Percentiles rank a stretch among this genome's conserved stretches.
phyloP scores from a whole-genome alignment of 805 yeast genomes.

The Scheffersomyces ergatensis region DNA sequence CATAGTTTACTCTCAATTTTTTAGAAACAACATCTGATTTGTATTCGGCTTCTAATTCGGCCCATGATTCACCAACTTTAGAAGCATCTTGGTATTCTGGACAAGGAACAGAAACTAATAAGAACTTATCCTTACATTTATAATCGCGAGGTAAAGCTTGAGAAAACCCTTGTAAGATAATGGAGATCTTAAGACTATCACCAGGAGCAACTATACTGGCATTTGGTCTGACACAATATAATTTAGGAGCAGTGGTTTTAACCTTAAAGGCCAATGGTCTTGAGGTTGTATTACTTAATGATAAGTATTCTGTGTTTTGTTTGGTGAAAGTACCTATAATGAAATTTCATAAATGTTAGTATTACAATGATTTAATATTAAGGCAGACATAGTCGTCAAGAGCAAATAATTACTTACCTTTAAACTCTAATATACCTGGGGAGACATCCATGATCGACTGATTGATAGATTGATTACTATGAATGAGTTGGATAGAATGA shows the following conservation, averaged over 20 bases:
- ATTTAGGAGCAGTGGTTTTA: conserved; percentile 95
- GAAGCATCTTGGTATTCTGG: conserved; percentile 55
- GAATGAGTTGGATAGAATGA: no score
- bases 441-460: conserved; percentile 57
- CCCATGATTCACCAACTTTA: conserved; percentile 70
- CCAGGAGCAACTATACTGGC: conserved; percentile 81
- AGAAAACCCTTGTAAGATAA: conserved; percentile 80
- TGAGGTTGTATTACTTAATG: conserved; percentile 53
- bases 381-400: background rate
- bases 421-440: conserved; percentile 72
- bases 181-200: conserved; percentile 65
- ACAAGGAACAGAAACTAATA: conserved; percentile 82
- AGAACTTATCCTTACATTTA: conserved; percentile 89
- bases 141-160: conserved; percentile 71
- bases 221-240: conserved; percentile 95
- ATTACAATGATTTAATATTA: background rate
- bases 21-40: conserved; percentile 56
- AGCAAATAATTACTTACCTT: conserved; percentile 52
- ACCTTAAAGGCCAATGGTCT: conserved; percentile 85
- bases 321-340: conserved; percentile 75
- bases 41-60: conserved; percentile 61
- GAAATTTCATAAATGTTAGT: conserved; percentile 5
- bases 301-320: conserved; percentile 63
- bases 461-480: background rate
- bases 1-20: conserved; percentile 64